Conservation (phyloP, 2,329 filamentous ascomycete genomes). For the Onygenales sp. region DNA sequence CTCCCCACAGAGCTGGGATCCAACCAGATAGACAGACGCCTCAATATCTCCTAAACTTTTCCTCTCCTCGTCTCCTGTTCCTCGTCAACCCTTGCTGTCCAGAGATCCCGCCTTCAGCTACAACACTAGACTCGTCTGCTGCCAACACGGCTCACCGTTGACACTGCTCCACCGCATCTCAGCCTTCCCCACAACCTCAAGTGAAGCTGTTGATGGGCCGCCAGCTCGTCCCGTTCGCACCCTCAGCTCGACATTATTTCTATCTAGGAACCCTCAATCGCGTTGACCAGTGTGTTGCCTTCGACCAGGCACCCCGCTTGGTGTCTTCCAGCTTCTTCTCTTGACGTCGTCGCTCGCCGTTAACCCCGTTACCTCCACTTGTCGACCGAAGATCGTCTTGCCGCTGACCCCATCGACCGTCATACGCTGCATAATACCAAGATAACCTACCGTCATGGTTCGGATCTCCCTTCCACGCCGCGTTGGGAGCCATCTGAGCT, state of each 20-base stretch:
- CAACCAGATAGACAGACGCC: too few relatives aligned
- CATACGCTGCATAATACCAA: neutral
- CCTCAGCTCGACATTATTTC: neutral
- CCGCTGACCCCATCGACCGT: neutral
- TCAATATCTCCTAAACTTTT: too few relatives aligned
- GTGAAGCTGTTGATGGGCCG: too few relatives aligned
- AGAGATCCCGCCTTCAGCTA: too few relatives aligned
- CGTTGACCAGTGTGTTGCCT: neutral
- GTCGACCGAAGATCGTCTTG: neutral
- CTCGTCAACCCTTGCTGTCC: too few relatives aligned
- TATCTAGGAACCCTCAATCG: neutral
- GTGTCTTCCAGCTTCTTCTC: neutral
- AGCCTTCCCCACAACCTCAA: too few relatives aligned
- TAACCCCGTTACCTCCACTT: neutral
- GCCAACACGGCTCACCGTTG: too few relatives aligned
- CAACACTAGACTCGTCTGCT: too few relatives aligned
- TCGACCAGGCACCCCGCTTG: slow-evolving; percentile 45
- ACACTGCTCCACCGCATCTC: too few relatives aligned
- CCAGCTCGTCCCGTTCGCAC: neutral
- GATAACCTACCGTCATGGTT: slow-evolving; percentile 34
- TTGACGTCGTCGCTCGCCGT: neutral
- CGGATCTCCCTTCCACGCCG: slow-evolving; percentile 47
- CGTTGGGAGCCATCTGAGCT: slow-evolving; percentile 41
- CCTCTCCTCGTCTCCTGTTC: too few relatives aligned
- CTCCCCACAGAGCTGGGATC: too few relatives aligned